These are phyloP conservation scores for Candida tibetensis DNA, from an alignment of 805 yeast species.

Conservation along the genomic window DNA sequence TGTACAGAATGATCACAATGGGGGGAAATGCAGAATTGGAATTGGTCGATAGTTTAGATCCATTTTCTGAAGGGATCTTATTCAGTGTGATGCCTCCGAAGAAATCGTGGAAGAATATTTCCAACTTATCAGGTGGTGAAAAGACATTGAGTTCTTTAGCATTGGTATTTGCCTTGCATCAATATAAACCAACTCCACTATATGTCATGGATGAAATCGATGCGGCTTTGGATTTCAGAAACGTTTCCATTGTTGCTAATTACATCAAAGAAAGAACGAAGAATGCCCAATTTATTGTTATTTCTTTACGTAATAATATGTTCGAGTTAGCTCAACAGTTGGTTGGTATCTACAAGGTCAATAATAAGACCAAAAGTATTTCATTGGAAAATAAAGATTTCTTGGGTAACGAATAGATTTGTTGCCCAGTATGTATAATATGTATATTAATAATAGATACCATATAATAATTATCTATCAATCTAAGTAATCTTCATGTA, in stretches of 20 bases:
- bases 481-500: too few species aligned
- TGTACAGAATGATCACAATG: conserved; percentile 98
- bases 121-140: conserved; percentile 96
- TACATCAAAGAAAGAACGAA: conserved; percentile 93
- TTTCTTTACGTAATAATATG: conserved; percentile 94
- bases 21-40: conserved; percentile 99
- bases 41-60: conserved; percentile 91
- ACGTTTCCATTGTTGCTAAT: conserved; percentile 95
- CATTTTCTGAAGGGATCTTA: conserved; percentile 95
- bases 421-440: conserved; percentile 1
- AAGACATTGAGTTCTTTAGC: conserved; percentile 94
- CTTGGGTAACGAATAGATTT: conserved; percentile 13
- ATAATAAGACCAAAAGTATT: conserved; percentile 85
- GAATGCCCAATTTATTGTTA: conserved; percentile 95
- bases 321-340: conserved; percentile 92
- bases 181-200: conserved; percentile 93
- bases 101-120: conserved; percentile 94
- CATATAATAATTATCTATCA: not conserved
- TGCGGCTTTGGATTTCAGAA: conserved; percentile 96
- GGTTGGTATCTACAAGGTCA: conserved; percentile 92
- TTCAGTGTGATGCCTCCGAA: conserved; percentile 99
- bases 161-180: conserved; percentile 91
- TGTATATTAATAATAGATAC: not conserved
- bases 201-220: conserved; percentile 99
- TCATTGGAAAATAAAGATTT: conserved; percentile 67